A percentile compares a stretch with the other conserved stretches of the same genome.
Conservation (phyloP, 1,284 basidiomycete genomes). For the Moesziomyces globuligerus region DNA sequence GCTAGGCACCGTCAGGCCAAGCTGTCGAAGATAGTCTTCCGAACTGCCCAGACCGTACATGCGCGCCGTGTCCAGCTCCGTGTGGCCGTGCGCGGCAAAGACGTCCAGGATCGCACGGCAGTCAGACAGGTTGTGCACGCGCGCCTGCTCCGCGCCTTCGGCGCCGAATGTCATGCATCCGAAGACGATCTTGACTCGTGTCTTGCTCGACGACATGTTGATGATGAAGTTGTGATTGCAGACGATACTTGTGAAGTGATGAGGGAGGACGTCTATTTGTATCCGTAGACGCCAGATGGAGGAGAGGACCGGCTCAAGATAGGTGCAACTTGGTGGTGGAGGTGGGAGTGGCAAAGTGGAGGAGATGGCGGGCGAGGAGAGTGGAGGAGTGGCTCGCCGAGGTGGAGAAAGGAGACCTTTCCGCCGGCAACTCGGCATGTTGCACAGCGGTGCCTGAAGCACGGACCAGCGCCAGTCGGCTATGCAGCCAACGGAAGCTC, state of each 20-base stretch:
- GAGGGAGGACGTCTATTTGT: no score
- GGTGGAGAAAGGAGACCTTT: no score
- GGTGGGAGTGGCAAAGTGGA: not conserved
- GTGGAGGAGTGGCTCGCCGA: no score
- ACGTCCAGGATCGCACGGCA: slow-evolving; percentile 73
- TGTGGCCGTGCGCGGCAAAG: slow-evolving; percentile 74
- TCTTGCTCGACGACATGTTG: slow-evolving; percentile 79
- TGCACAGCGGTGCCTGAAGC: not conserved
- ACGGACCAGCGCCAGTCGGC: no score
- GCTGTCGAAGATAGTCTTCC: slow-evolving; percentile 45
- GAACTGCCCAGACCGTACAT: slow-evolving; percentile 67
- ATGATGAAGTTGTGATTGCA: not conserved
- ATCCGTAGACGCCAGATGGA: no score
- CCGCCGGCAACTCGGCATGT: no score
- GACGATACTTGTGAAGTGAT: slow-evolving; percentile 10
- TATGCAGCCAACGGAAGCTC: no score
- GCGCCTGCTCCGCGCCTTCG: slow-evolving; percentile 69
- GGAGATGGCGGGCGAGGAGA: no score
- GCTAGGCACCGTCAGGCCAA: slow-evolving; percentile 26
- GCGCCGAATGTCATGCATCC: slow-evolving; percentile 71
- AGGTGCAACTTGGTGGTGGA: slow-evolving; percentile 1
- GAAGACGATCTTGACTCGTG: slow-evolving; percentile 58
- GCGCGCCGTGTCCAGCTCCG: slow-evolving; percentile 72
- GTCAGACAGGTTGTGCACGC: slow-evolving; percentile 72
- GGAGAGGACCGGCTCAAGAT: no score